Base-by-base conservation (phyloP, 1,284 basidiomycete species). In the Sanghuangporus weigelae region DNA sequence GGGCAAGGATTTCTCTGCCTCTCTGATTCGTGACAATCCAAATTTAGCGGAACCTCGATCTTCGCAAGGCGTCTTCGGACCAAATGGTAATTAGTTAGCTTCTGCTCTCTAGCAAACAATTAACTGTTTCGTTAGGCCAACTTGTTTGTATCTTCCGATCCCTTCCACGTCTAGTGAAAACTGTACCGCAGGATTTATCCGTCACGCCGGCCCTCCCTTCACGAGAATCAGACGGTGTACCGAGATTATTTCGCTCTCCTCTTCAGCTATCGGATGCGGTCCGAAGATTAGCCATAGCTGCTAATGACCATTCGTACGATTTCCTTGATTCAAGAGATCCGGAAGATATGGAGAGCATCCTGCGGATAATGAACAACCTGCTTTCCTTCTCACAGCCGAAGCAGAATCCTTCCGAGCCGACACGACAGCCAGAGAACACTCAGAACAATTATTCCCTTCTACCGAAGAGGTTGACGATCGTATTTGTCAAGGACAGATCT, bases 91-190 rank as follows among this genome's bases (percentile, higher is more conserved):
- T 16, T 46, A 46, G 76, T 67, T 54, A 35, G 39, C 39, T 64
- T 59, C 36, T 53, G 5, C 14, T 44, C 26, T 21, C 50, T 7
- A 23, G 19, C 19, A 10, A 4, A 21, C 10, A 1, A 23, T 14
- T 23, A 14, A 7, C 3, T 19, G 12, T 46, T 7, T 11, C 21
- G 44, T 6, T 66, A 94, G 93, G 93, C 55, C 86, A 94, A 75
- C 78, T 96, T 1, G 84, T 95, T 0, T 92, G 87, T 71, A 95
- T 96, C 76, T 95, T 92, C 76, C 84, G 90, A 46, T 86, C 86
- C 4, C 84, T 89, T 1, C 85, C 85, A 26, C 81, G 90, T n/a
- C 83, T 89, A 61, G 83, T 90, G 4, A 82, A 81, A 59, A 79
- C 84, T 69, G 76, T 81, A 10, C 69, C 82, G 49, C 79, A 78